A percentile compares a stretch with the other conserved stretches of the same genome.
These are phyloP conservation scores for Trifolium dubium DNA, from an alignment of 306 rosid species.

Conservation along the genomic window DNA sequence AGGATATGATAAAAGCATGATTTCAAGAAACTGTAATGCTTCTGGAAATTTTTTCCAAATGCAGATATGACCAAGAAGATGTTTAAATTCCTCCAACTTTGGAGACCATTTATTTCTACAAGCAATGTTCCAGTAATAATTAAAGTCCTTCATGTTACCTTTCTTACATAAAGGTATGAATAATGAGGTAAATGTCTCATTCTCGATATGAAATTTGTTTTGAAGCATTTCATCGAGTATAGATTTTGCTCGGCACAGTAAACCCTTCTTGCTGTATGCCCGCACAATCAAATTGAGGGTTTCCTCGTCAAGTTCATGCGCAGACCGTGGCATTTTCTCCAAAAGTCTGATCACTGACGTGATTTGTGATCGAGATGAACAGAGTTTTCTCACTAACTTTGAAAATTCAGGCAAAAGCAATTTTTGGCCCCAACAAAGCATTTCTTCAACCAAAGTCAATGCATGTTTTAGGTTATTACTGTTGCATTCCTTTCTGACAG, in stretches of 20 bases:
- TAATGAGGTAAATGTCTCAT: slow-evolving; percentile 63
- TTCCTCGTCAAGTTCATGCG: slow-evolving; percentile 59
- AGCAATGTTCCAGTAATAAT: slow-evolving; percentile 63
- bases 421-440: slow-evolving; percentile 84
- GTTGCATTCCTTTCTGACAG: slow-evolving; percentile 52
- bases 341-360: slow-evolving; percentile 46
- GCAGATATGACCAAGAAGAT: slow-evolving; percentile 60
- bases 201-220: slow-evolving; percentile 50
- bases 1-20: slow-evolving; percentile 64
- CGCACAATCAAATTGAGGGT: slow-evolving; percentile 68
- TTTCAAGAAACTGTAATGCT: slow-evolving; percentile 70
- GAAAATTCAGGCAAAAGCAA: slow-evolving; percentile 56
- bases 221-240: slow-evolving; percentile 64
- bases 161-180: slow-evolving; percentile 64
- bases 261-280: slow-evolving; percentile 68
- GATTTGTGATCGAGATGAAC: slow-evolving; percentile 56
- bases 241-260: slow-evolving; percentile 52
- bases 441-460: slow-evolving; percentile 60
- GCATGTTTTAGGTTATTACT: slow-evolving; percentile 55
- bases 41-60: slow-evolving; percentile 52
- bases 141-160: slow-evolving; percentile 64
- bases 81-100: slow-evolving; percentile 53
- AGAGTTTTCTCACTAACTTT: slow-evolving; percentile 56
- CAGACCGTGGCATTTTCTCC: slow-evolving; percentile 57
- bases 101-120: slow-evolving; percentile 68